Evolutionary conservation across 2,329 filamentous ascomycete genomes (phyloP).

Genomic region (Paecilomyces formosus): DNA sequence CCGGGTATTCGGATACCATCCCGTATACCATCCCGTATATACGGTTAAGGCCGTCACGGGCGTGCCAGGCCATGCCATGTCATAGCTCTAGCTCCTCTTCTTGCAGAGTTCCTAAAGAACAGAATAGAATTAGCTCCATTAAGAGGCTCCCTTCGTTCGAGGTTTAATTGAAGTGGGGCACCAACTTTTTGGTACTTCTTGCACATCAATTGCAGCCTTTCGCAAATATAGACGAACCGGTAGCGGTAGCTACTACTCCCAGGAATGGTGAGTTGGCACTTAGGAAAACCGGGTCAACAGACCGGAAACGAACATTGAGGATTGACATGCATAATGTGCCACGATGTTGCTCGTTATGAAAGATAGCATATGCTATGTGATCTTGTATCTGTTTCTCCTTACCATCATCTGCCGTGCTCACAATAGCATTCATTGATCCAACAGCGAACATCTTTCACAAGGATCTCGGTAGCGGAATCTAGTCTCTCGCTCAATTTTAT

Average conservation of each 20-base stretch:
- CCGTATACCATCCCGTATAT: neutral
- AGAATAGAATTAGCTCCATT: neutral
- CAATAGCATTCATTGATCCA: neutral
- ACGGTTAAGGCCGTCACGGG: neutral
- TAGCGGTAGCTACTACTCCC: neutral
- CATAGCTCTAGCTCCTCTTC: neutral
- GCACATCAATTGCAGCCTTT: neutral
- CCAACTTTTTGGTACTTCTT: neutral
- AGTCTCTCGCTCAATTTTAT: neutral
- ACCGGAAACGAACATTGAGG: neutral
- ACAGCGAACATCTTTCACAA: neutral
- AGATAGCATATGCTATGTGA: neutral
- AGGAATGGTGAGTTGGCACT: neutral
- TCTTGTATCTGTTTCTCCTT: neutral
- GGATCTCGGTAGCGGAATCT: neutral
- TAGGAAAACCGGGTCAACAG: neutral
- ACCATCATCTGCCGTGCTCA: neutral
- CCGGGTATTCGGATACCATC: neutral
- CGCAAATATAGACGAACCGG: neutral
- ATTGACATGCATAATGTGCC: neutral
- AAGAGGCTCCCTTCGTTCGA: neutral
- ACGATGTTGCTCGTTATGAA: neutral
- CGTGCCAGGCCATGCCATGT: neutral
- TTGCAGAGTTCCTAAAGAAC: neutral
- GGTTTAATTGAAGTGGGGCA: neutral